Percentiles rank a stretch among this genome's conserved stretches.
phyloP scores from a whole-genome alignment of 1,284 basidiomycete species.

The Anthracocystis panici-leucophaei region DNA sequence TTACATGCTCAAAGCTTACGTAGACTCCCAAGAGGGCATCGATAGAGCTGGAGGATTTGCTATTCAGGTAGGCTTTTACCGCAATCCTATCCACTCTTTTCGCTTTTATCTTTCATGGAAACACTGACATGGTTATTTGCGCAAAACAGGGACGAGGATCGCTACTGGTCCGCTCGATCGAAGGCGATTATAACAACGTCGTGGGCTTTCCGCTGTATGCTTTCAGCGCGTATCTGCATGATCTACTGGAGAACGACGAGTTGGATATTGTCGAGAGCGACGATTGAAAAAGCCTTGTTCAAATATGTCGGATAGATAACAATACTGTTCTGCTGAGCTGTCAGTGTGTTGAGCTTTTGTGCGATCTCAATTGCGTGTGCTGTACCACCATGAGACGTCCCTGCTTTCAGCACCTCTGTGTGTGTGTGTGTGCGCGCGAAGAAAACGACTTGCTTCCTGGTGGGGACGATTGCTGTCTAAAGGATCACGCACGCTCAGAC shows the following conservation, averaged over 20 bases:
- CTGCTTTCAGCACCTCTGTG: no score
- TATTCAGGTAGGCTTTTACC: conserved; percentile 78
- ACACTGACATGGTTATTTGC: neutral
- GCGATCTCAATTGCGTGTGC: no score
- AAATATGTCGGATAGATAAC: neutral
- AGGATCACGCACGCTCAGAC: neutral
- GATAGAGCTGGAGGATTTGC: conserved; percentile 96
- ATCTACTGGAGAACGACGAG: conserved; percentile 64
- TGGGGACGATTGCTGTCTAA: neutral
- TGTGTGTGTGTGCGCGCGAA: no score
- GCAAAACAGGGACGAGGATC: conserved; percentile 77
- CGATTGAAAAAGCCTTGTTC: conserved; percentile 10
- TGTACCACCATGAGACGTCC: no score
- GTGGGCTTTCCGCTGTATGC: conserved; percentile 81
- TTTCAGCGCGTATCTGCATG: conserved; percentile 55
- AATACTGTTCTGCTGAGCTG: neutral
- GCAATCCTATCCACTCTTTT: neutral
- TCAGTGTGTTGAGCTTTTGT: no score
- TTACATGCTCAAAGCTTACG: conserved; percentile 81
- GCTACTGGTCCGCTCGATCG: conserved; percentile 82
- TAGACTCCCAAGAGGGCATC: conserved; percentile 86
- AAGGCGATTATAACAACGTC: conserved; percentile 92
- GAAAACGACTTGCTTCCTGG: no score
- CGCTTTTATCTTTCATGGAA: neutral
- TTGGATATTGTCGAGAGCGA: conserved; percentile 57